Percentiles rank a stretch among this genome's conserved stretches.
Evolutionary conservation across 371 early-diverging fungal species (phyloP).

Genomic region (Dipsacomyces acuminosporus): DNA sequence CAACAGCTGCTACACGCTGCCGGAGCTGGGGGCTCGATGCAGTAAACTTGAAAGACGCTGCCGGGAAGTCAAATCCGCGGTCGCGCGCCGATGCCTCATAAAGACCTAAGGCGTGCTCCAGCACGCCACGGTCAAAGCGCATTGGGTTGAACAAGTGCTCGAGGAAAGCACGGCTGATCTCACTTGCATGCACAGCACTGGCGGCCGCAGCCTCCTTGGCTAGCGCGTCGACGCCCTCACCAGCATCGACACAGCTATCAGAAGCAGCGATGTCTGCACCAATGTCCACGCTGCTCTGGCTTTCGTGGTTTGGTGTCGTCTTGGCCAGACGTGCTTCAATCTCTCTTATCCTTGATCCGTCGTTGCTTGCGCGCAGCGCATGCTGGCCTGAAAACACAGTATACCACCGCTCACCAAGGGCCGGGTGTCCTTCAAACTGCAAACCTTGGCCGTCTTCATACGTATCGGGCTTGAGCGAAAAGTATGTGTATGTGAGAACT

Average conservation of each 20-base stretch:
- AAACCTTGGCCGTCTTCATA: background rate
- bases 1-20: conserved; percentile 21
- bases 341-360: conserved; percentile 24
- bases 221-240: background rate
- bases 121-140: conserved; percentile 40
- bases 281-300: background rate
- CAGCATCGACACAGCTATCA: background rate
- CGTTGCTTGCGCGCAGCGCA: conserved; percentile 15
- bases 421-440: conserved; percentile 27
- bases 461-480: conserved; percentile 17
- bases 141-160: conserved; percentile 42
- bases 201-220: background rate
- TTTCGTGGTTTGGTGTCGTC: background rate
- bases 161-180: conserved; percentile 29
- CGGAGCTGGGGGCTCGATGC: conserved; percentile 26
- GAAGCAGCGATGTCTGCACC: background rate
- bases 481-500: conserved; percentile 35
- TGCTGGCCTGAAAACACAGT: conserved; percentile 26
- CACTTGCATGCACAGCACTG: conserved; percentile 16
- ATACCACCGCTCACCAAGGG: conserved; percentile 45
- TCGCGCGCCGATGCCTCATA: conserved; percentile 36
- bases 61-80: conserved; percentile 27
- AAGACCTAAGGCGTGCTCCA: conserved; percentile 31
- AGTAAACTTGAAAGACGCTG: conserved; percentile 4
- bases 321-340: conserved; percentile 27